Evolutionary conservation across 1,284 basidiomycete species (phyloP).

Genomic region (Ganoderma leucocontextum): DNA sequence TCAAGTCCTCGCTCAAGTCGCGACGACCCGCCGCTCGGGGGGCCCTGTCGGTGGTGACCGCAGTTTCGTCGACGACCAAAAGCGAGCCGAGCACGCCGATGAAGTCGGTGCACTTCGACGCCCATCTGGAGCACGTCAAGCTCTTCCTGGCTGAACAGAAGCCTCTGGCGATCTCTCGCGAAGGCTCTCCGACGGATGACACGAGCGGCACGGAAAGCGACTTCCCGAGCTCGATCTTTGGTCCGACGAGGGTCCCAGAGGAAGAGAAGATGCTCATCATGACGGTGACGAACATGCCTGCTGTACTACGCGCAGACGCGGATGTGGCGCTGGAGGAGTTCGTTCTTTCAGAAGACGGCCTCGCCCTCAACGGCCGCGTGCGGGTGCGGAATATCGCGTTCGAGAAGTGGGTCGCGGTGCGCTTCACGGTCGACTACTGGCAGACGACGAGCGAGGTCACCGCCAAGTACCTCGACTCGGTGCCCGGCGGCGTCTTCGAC

Average conservation of each 20-base stretch:
- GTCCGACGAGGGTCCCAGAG: conserved; percentile 38
- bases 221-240: conserved; percentile 71
- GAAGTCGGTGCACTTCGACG: conserved; percentile 94
- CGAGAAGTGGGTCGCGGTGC: conserved; percentile 87
- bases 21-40: conserved; percentile 57
- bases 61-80: conserved; percentile 55
- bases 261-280: conserved; percentile 58
- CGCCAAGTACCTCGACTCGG: conserved; percentile 77
- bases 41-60: conserved; percentile 59
- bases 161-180: conserved; percentile 90
- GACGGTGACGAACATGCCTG: conserved; percentile 61
- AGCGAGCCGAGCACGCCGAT: conserved; percentile 69
- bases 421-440: conserved; percentile 96
- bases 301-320: conserved; percentile 41
- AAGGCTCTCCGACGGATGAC: conserved; percentile 84
- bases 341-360: conserved; percentile 67
- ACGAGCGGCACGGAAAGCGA: conserved; percentile 80
- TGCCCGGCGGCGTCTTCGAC: conserved; percentile 68
- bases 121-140: conserved; percentile 91
- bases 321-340: conserved; percentile 65
- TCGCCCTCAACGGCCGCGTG: conserved; percentile 72
- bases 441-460: conserved; percentile 95
- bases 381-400: conserved; percentile 89
- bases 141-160: conserved; percentile 94
- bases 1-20: conserved; percentile 91